Evolutionary conservation across 371 early-diverging fungal species (phyloP).

Genomic region (Mortierella polycephala): DNA sequence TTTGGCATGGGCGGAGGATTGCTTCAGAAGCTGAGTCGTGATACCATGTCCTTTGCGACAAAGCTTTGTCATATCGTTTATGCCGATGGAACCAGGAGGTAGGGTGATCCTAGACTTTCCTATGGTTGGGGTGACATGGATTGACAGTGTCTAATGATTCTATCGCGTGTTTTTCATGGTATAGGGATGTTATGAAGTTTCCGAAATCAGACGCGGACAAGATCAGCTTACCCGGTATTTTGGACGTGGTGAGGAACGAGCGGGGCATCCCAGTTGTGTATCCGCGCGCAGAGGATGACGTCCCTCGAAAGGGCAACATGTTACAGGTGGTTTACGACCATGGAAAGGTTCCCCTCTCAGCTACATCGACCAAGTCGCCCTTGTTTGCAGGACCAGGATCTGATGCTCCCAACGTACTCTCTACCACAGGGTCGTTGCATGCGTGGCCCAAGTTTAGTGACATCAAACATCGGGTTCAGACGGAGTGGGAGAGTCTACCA

Average conservation of each 20-base stretch:
- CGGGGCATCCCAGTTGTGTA: slow-evolving; percentile 55
- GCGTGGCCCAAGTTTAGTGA: slow-evolving; percentile 64
- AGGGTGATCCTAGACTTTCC: neutral
- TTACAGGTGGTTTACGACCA: slow-evolving; percentile 68
- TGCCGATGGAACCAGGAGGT: slow-evolving; percentile 65
- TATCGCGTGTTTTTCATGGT: neutral
- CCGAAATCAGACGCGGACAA: slow-evolving; percentile 78
- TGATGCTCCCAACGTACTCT: neutral
- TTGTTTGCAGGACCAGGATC: slow-evolving; percentile 6
- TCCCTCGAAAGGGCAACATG: slow-evolving; percentile 34
- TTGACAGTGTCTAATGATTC: neutral
- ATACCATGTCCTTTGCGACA: slow-evolving; percentile 86
- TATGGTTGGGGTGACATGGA: neutral
- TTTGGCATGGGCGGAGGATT: slow-evolving; percentile 91
- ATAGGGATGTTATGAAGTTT: slow-evolving; percentile 81
- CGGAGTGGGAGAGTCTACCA: slow-evolving; percentile 62
- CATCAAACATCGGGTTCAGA: slow-evolving; percentile 59
- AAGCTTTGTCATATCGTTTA: slow-evolving; percentile 76
- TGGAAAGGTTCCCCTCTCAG: slow-evolving; percentile 48
- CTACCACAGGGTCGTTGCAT: slow-evolving; percentile 4
- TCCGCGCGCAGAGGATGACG: slow-evolving; percentile 42
- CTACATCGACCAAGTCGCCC: slow-evolving; percentile 14
- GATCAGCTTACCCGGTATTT: slow-evolving; percentile 78
- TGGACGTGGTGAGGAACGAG: slow-evolving; percentile 62
- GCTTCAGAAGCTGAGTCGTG: slow-evolving; percentile 82